Conservation (phyloP, 768 basidiomycete genomes). For the Postia placenta region DNA sequence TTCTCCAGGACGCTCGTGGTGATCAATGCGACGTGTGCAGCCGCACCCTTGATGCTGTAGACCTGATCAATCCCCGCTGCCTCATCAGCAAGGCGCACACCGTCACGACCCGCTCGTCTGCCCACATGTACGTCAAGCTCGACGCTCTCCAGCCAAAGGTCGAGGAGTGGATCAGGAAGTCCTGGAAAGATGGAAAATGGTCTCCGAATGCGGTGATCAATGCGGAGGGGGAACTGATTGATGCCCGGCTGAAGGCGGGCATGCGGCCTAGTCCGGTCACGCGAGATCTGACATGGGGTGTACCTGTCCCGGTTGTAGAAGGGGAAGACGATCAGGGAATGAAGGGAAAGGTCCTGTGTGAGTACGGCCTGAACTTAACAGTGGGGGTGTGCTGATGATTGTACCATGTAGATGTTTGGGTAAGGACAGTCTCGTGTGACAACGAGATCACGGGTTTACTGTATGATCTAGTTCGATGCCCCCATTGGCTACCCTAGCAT, state of each 20-base stretch:
- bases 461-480: conserved; percentile 73
- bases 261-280: conserved; percentile 88
- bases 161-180: conserved; percentile 83
- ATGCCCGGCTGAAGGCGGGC: conserved; percentile 81
- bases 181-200: conserved; percentile 85
- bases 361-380: conserved; percentile 27
- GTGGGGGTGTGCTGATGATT: background rate
- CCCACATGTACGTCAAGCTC: conserved; percentile 89
- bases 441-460: background rate
- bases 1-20: conserved; percentile 81
- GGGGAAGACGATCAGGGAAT: conserved; percentile 76
- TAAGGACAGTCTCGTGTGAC: conserved; percentile 23
- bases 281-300: conserved; percentile 93
- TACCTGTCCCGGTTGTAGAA: conserved; percentile 75
- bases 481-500: conserved; percentile 97
- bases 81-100: conserved; percentile 76
- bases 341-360: conserved; percentile 93
- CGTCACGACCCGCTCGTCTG: conserved; percentile 68
- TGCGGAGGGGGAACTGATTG: conserved; percentile 80
- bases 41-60: conserved; percentile 87
- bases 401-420: conserved; percentile 76
- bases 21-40: conserved; percentile 97
- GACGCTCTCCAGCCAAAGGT: conserved; percentile 76
- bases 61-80: conserved; percentile 93
- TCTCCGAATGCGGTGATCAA: conserved; percentile 89